phyloP scores from a whole-genome alignment of 768 basidiomycete species.

The Hortiboletus campestris region DNA sequence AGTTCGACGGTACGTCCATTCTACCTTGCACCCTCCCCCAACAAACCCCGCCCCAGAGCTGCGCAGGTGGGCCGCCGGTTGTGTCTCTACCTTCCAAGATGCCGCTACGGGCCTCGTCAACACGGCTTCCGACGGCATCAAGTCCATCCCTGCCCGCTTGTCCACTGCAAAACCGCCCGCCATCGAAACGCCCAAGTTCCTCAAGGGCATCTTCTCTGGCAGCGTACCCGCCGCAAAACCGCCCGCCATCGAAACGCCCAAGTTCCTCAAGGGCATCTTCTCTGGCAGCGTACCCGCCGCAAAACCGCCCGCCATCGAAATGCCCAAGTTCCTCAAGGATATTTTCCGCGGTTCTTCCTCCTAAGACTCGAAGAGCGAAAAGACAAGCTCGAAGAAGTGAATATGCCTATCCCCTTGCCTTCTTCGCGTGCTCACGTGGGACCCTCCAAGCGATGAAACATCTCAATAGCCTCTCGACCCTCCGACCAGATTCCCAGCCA shows the following conservation, averaged over 20 bases:
- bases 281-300: slow-evolving; percentile 56
- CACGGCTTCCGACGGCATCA: slow-evolving; percentile 68
- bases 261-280: slow-evolving; percentile 70
- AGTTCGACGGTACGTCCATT: slow-evolving; percentile 76
- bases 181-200: slow-evolving; percentile 58
- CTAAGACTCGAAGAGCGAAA: slow-evolving; percentile 72
- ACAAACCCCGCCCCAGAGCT: slow-evolving; percentile 49
- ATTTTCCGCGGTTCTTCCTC: slow-evolving; percentile 42
- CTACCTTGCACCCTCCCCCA: neutral
- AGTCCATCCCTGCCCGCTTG: slow-evolving; percentile 57
- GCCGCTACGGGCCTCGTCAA: slow-evolving; percentile 59
- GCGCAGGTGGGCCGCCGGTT: slow-evolving; percentile 50
- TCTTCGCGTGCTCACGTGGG: slow-evolving; percentile 2
- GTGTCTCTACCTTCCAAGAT: slow-evolving; percentile 57
- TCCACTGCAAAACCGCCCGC: slow-evolving; percentile 56
- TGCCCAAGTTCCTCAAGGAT: slow-evolving; percentile 69
- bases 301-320: slow-evolving; percentile 53
- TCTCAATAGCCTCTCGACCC: slow-evolving; percentile 84
- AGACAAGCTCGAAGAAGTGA: slow-evolving; percentile 92
- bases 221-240: slow-evolving; percentile 61
- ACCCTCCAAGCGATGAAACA: slow-evolving; percentile 85
- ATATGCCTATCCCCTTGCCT: slow-evolving; percentile 4
- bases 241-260: slow-evolving; percentile 52
- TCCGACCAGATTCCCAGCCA: slow-evolving; percentile 80
- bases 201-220: slow-evolving; percentile 53